Percentiles rank a stretch among this genome's conserved stretches.
phyloP scores from a whole-genome alignment of 257 asterid genomes.

The Penstemon barbatus region DNA sequence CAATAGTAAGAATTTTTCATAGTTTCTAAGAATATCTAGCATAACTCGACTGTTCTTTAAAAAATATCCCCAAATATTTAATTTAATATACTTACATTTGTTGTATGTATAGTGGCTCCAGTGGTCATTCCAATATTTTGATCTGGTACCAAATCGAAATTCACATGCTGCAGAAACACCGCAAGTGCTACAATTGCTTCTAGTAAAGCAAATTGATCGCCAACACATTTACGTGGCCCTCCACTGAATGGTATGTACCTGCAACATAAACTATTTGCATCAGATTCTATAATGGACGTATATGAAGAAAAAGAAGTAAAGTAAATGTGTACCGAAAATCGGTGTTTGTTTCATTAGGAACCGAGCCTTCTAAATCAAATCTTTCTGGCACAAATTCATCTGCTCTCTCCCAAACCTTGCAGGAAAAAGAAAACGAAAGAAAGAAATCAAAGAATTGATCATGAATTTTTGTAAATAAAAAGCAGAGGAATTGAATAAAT shows the following conservation, averaged over 20 bases:
- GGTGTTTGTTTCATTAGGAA: constrained; percentile 90
- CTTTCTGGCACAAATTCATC: constrained; percentile 89
- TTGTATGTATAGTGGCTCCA: constrained; percentile 96
- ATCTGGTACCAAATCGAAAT: constrained; percentile 75
- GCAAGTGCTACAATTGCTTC: constrained; percentile 88
- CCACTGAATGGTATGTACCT: constrained; percentile 95
- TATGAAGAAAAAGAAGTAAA: constrained; percentile 8
- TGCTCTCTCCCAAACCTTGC: constrained; percentile 91
- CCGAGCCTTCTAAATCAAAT: constrained; percentile 64
- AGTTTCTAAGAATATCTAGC: neutral
- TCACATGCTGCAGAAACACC: constrained; percentile 60
- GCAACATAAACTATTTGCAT: constrained; percentile 21
- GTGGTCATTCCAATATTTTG: constrained; percentile 93
- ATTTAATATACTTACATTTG: constrained; percentile 53
- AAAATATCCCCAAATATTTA: neutral
- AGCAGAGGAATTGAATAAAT: neutral
- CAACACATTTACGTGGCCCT: constrained; percentile 96
- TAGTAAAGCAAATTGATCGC: constrained; percentile 92
- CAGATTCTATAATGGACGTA: constrained; percentile 2
- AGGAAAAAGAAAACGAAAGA: no score
- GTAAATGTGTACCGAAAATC: constrained; percentile 60
- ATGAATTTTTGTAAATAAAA: neutral
- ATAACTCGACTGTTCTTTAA: neutral
- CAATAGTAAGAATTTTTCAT: neutral
- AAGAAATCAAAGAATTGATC: constrained; percentile 4